Base-by-base conservation (phyloP, 176 grass and related monocot genomes). In the Musa itinerans region DNA sequence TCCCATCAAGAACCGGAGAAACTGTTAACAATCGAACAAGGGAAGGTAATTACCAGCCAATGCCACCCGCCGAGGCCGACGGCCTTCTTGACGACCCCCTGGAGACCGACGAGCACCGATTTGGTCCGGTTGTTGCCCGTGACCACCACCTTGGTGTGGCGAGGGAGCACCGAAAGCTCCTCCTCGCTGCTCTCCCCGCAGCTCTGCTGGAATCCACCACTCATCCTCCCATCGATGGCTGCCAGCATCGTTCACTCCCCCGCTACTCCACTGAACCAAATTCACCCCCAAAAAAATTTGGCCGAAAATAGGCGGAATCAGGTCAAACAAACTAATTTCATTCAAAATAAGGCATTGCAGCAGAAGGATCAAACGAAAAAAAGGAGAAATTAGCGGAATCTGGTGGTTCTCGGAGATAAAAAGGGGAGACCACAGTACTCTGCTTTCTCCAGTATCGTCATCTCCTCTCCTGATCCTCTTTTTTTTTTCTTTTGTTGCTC, bases 61-160 rank as follows among this genome's bases (percentile, higher is more conserved):
- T 65, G 63, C 63, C 63, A 65, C 26, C 63, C 63, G 21, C 63
- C 63, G 63, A 65, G 63, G 23, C 63, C 63, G 22, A 65, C 63
- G 13, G 63, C 63, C 63, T 65, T 65, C 63, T 65, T 65, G 63
- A 65, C 63, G 23, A 65, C 63, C 23, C 63, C 63, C 11, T 65
- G 63, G 11, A 65, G 23, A 23, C 63, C 63, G 63, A 65, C 63
- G 22, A 65, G 63, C 23, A 65, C 63, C 10, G 63, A 65, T 65
- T 65, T 65, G 11, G 63, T 65, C 1, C 63, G 9, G 23, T 65
- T 65, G 23, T 65, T 65, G 23, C 63, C 63, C 8, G 23, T 65
- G 63, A 65, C 63, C 11, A 65, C 12, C 11, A 65, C 63, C 63
- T 65, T 65, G 2, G 63, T 65, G 26, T 65, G 21, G 22, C 63